These are phyloP conservation scores for Cicer pinnatifidum DNA, from an alignment of 306 rosid genomes.

Conservation along the genomic window DNA sequence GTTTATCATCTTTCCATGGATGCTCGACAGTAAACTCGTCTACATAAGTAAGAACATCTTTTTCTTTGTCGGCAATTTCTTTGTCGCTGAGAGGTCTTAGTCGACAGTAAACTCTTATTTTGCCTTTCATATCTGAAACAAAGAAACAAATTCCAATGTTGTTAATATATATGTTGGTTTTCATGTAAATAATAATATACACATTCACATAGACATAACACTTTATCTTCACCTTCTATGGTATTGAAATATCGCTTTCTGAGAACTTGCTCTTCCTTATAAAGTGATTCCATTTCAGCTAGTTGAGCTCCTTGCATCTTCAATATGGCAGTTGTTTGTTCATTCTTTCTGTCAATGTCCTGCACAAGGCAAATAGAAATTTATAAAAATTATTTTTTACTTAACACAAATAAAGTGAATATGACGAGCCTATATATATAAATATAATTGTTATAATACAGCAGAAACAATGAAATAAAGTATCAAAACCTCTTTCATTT, in stretches of 20 bases:
- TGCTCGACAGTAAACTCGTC: constrained; percentile 95
- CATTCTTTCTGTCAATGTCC: constrained; percentile 98
- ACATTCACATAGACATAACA: background rate
- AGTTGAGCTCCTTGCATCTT: constrained; percentile 94
- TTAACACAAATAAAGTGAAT: constrained; percentile 18
- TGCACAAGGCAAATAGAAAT: constrained; percentile 45
- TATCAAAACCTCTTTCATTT: constrained; percentile 89
- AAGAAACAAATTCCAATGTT: constrained; percentile 21
- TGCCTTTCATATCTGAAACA: constrained; percentile 96
- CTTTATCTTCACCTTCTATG: constrained; percentile 68
- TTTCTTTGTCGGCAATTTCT: constrained; percentile 67
- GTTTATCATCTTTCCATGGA: constrained; percentile 85
- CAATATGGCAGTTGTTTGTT: constrained; percentile 86
- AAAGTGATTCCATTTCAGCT: constrained; percentile 86
- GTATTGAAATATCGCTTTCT: constrained; percentile 92
- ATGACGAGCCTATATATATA: constrained; percentile 4
- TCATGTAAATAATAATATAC: constrained; percentile 25
- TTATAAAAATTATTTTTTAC: constrained; percentile 12
- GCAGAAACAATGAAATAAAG: constrained; percentile 1
- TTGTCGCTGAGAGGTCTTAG: constrained; percentile 78
- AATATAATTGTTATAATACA: background rate
- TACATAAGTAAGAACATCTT: constrained; percentile 47
- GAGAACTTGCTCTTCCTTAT: constrained; percentile 90
- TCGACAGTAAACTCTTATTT: constrained; percentile 92
- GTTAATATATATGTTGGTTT: constrained; percentile 13